Evolutionary conservation across 1,284 basidiomycete species (phyloP).

Genomic region (Cryptococcus sp.): DNA sequence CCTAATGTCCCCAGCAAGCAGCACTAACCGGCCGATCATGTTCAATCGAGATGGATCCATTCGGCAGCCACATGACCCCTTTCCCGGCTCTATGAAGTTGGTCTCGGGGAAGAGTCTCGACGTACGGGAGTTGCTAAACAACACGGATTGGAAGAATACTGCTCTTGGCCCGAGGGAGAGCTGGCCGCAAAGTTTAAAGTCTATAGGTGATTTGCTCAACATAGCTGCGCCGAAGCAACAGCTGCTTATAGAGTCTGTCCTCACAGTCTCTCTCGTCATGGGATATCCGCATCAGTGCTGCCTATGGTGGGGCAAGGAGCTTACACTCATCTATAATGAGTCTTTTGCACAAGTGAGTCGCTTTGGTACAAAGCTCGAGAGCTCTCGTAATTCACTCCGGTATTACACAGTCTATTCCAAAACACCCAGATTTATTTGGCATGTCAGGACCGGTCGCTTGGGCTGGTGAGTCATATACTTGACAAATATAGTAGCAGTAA

Average conservation of each 20-base stretch:
- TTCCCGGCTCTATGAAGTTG: not conserved
- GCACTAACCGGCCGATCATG: slow-evolving; percentile 18
- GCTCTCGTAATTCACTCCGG: slow-evolving; percentile 7
- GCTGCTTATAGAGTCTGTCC: not conserved
- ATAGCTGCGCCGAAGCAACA: too few species aligned
- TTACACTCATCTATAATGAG: slow-evolving; percentile 50
- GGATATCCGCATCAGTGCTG: slow-evolving; percentile 43
- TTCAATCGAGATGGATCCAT: slow-evolving; percentile 35
- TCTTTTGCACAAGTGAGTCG: slow-evolving; percentile 34
- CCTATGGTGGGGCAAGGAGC: slow-evolving; percentile 50
- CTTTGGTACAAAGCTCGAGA: too few species aligned
- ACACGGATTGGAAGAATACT: slow-evolving; percentile 48
- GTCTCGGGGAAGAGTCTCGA: slow-evolving; percentile 19
- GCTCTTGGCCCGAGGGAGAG: slow-evolving; percentile 37
- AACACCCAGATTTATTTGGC: slow-evolving; percentile 49
- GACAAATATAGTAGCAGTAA: not conserved
- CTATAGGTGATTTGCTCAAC: slow-evolving; percentile 27
- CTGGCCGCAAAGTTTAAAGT: slow-evolving; percentile 45
- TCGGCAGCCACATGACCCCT: slow-evolving; percentile 6
- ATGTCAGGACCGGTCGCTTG: slow-evolving; percentile 43
- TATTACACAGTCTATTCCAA: slow-evolving; percentile 28
- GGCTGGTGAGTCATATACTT: slow-evolving; percentile 32
- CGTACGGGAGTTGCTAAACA: slow-evolving; percentile 35
- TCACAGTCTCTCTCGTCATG: slow-evolving; percentile 35
- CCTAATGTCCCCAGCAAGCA: slow-evolving; percentile 11